Conservation (phyloP, 139 green algal species). For the Chlamydomonas eustigma region DNA sequence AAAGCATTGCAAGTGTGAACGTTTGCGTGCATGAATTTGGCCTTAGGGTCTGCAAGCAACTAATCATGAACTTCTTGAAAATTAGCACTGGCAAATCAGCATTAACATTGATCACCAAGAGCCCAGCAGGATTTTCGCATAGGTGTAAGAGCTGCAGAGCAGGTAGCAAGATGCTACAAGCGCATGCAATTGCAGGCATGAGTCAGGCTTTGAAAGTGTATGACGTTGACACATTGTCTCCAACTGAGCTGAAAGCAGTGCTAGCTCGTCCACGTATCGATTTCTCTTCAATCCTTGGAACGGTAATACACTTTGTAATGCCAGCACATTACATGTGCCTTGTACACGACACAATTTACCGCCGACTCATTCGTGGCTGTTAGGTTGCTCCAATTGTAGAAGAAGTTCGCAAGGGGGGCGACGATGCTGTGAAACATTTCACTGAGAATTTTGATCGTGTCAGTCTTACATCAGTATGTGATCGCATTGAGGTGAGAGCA, state of each 20-base stretch:
- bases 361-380: no score
- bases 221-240: not conserved
- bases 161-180: no score
- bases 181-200: no score
- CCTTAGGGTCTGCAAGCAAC: no score
- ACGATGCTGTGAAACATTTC: slow-evolving; percentile 85
- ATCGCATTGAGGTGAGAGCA: slow-evolving; percentile 63
- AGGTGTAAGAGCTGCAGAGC: no score
- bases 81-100: no score
- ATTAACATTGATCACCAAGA: no score
- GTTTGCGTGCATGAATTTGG: no score
- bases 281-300: slow-evolving; percentile 82
- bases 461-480: slow-evolving; percentile 63
- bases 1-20: no score
- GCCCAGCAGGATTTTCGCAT: no score
- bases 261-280: slow-evolving; percentile 81
- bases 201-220: slow-evolving; percentile 7
- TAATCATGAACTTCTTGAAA: no score
- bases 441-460: slow-evolving; percentile 92
- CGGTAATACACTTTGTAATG: slow-evolving; percentile 46
- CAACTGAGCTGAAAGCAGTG: slow-evolving; percentile 26
- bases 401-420: slow-evolving; percentile 70
- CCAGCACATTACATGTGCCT: not conserved
- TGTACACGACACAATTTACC: not conserved
- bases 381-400: slow-evolving; percentile 91